Base-by-base conservation (phyloP, 352 stramenopile species). In the Saprolegnia parasitica region DNA sequence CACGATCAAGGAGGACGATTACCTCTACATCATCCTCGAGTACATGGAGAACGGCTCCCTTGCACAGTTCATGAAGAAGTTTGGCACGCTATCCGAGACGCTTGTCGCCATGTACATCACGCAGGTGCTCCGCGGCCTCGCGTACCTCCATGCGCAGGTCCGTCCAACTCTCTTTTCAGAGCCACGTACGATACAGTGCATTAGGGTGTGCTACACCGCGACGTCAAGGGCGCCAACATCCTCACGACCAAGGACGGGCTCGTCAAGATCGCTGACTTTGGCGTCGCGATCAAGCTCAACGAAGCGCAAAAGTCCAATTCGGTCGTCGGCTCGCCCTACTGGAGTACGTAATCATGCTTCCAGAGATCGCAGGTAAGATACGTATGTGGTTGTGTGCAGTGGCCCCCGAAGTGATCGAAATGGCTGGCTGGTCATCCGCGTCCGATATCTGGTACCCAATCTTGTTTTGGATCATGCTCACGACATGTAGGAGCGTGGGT, bases 391-490 rank as follows among this genome's bases (percentile, higher is more conserved):
- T 21, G 4, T 20, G 5, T 72, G 39, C 54, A 95, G 87, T 98
- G 92, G 95, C 95, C 6, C 95, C 95, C 0, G 95, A 98, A 76
- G 92, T 98, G 45, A 98, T 98, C 62, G 90, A 98, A 71, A 98
- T 98, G 91, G 82, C 88, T 20, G 89, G 89, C 9, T 90, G 88
- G 71, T 97, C 91, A 0, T 91, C 94, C 26, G 87, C 90, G 15
- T 97, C 93, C 21, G 94, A 98, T 75, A 97, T 98, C 52, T 98
- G 94, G 94, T 78, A 11, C 29, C 0, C 13, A 46, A 6, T 26
- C 37, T 23, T 26, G 29, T 29, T 20, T 35, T 32, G 52, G 15
- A n/a, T 13, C 20, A 20, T 29, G 20, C 3, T 63, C 16, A 61
- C 56, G 39, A 58, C 16, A 64, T 67, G 9, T 63, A 71, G 67